Conservation (phyloP, 805 yeast genomes). For the Lipomyces chichibuensis region DNA sequence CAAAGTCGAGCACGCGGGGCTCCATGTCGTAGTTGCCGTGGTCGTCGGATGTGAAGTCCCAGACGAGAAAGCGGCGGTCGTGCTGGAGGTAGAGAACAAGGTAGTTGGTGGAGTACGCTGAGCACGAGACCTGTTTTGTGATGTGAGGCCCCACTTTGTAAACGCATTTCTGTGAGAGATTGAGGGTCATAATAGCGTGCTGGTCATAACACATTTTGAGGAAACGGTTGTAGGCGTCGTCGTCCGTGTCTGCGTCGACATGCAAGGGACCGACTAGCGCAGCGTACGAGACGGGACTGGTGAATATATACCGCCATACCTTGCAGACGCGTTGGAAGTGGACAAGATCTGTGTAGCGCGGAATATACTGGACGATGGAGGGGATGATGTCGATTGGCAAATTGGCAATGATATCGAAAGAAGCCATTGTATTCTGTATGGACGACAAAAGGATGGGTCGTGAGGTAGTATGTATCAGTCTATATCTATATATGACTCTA, state of each 20-base stretch:
- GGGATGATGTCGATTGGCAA: slow-evolving; percentile 33
- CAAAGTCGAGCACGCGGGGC: slow-evolving; percentile 24
- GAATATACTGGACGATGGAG: slow-evolving; percentile 27
- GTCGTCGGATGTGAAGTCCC: slow-evolving; percentile 24
- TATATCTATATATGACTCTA: not conserved
- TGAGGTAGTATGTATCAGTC: not conserved
- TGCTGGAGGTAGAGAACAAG: slow-evolving; percentile 29
- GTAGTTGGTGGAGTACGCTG: slow-evolving; percentile 28
- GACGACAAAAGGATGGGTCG: not conserved
- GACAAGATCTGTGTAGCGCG: slow-evolving; percentile 30
- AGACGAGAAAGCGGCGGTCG: slow-evolving; percentile 29
- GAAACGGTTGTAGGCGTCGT: slow-evolving; percentile 21
- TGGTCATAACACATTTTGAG: slow-evolving; percentile 26
- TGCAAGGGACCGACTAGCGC: slow-evolving; percentile 15
- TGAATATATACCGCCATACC: slow-evolving; percentile 31
- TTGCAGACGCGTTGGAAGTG: slow-evolving; percentile 29
- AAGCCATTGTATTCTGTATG: not conserved
- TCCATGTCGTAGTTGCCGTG: slow-evolving; percentile 9
- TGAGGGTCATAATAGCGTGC: slow-evolving; percentile 25
- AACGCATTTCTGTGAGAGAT: slow-evolving; percentile 16
- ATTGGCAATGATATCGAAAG: slow-evolving; percentile 27
- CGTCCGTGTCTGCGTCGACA: not conserved
- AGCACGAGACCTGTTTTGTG: slow-evolving; percentile 30
- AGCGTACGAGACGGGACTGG: slow-evolving; percentile 29
- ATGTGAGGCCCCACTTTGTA: slow-evolving; percentile 13